Percentiles rank a stretch among this genome's conserved stretches.
Evolutionary conservation across 2,329 filamentous ascomycete species (phyloP).

Genomic region (Stachybotrys echinatus): DNA sequence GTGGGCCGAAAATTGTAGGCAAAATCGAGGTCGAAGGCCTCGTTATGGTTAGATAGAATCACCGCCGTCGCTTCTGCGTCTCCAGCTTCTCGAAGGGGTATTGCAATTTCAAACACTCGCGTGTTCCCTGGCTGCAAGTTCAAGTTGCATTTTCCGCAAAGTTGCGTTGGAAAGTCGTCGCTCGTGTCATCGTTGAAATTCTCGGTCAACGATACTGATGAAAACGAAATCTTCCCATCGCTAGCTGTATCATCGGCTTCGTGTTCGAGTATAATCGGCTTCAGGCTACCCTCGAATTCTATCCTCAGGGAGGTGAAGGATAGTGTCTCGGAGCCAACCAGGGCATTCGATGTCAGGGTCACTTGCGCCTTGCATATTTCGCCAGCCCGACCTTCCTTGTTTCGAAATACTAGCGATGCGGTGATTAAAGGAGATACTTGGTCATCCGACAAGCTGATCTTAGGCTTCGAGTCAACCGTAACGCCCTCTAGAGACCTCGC

Average conservation of each 20-base stretch:
- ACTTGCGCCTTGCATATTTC: constrained; percentile 55
- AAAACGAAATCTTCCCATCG: constrained; percentile 11
- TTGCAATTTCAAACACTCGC: constrained; percentile 64
- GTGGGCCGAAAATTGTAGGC: constrained; percentile 47
- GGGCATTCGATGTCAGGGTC: constrained; percentile 50
- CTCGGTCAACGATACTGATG: constrained; percentile 23
- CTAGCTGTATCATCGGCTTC: constrained; percentile 9
- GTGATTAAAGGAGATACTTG: constrained; percentile 48
- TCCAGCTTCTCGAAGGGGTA: constrained; percentile 78
- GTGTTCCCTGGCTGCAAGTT: constrained; percentile 61
- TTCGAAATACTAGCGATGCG: constrained; percentile 52
- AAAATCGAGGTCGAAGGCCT: constrained; percentile 64
- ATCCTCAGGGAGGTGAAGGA: constrained; percentile 46
- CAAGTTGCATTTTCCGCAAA: constrained; percentile 57
- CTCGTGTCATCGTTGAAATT: constrained; percentile 18
- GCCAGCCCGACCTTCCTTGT: constrained; percentile 55
- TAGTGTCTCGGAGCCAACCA: constrained; percentile 45
- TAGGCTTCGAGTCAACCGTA: constrained; percentile 36
- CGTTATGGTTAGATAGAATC: constrained; percentile 56
- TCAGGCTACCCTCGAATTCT: constrained; percentile 53
- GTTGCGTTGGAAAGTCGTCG: constrained; percentile 26
- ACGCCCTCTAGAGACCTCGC: constrained; percentile 49
- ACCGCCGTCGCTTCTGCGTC: constrained; percentile 62
- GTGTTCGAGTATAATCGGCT: constrained; percentile 47
- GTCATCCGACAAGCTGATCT: constrained; percentile 45